These are phyloP conservation scores for Arabidopsis arenosa DNA, from an alignment of 345 rosid genomes.

Conservation along the genomic window DNA sequence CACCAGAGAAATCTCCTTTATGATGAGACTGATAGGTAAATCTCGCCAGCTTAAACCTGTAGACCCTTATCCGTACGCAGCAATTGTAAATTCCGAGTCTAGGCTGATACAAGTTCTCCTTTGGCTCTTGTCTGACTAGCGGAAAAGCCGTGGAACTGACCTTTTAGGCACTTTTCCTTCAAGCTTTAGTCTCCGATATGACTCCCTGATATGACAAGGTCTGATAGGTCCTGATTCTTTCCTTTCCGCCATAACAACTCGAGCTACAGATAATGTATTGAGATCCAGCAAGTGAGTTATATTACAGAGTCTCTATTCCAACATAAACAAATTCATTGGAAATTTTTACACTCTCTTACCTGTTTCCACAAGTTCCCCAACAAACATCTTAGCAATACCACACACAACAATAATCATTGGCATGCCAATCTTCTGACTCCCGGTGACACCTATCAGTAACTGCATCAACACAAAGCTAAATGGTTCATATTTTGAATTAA, in stretches of 20 bases:
- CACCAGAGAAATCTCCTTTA: not conserved
- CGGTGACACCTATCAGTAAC: constrained; percentile 75
- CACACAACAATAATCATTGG: constrained; percentile 89
- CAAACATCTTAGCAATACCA: constrained; percentile 98
- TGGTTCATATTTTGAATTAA: constrained; percentile 6
- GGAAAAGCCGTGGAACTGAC: constrained; percentile 90
- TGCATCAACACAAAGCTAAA: constrained; percentile 43
- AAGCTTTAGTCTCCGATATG: constrained; percentile 81
- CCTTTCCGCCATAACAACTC: constrained; percentile 89
- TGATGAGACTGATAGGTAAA: not conserved
- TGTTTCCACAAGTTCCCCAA: constrained; percentile 98
- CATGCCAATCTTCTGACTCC: constrained; percentile 74
- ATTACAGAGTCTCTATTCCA: not conserved
- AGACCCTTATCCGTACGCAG: not conserved
- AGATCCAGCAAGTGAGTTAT: not conserved
- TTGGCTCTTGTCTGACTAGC: constrained; percentile 43
- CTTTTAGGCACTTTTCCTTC: constrained; percentile 89
- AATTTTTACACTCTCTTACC: constrained; percentile 41
- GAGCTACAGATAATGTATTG: constrained; percentile 54
- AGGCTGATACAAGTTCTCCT: not conserved
- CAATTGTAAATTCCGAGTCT: not conserved
- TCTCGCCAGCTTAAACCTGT: constrained; percentile 7
- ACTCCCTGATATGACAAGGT: constrained; percentile 96
- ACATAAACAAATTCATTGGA: not conserved
- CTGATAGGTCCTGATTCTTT: constrained; percentile 92